Percentiles rank a stretch among this genome's conserved stretches.
Evolutionary conservation across 352 stramenopile genomes (phyloP).

Genomic region (Thraustochytrium striatum): DNA sequence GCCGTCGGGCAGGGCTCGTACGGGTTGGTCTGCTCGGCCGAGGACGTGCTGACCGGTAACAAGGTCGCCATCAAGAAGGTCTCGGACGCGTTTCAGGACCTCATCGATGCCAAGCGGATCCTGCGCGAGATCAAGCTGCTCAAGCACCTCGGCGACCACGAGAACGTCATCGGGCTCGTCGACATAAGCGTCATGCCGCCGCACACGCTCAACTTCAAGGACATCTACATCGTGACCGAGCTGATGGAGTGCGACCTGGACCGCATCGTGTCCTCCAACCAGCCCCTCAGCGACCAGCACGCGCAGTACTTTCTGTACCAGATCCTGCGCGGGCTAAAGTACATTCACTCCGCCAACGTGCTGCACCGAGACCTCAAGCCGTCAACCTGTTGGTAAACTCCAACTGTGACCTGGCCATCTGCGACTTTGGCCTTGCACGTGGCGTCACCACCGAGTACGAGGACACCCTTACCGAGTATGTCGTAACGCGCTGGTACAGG

Average conservation of each 20-base stretch:
- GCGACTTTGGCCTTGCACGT: constrained; percentile 83
- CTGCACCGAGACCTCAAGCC: constrained; percentile 93
- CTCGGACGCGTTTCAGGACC: constrained; percentile 81
- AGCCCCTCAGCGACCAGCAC: constrained; percentile 82
- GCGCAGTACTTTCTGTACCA: constrained; percentile 89
- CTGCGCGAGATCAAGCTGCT: constrained; percentile 86
- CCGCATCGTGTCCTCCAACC: constrained; percentile 89
- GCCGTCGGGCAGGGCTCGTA: constrained; percentile 39
- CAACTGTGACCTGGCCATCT: constrained; percentile 91
- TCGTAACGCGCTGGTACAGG: constrained; percentile 84
- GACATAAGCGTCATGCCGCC: constrained; percentile 89
- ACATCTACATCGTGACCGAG: constrained; percentile 96
- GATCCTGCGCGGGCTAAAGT: constrained; percentile 85
- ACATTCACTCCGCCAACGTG: constrained; percentile 85
- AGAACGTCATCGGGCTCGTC: constrained; percentile 92
- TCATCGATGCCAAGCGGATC: constrained; percentile 85
- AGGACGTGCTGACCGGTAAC: constrained; percentile 61
- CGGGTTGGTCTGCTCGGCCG: constrained; percentile 59
- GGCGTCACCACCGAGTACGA: constrained; percentile 73
- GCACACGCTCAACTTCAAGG: constrained; percentile 82
- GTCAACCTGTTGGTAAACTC: constrained; percentile 93
- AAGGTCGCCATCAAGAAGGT: constrained; percentile 89
- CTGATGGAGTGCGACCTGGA: constrained; percentile 97
- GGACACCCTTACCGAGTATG: constrained; percentile 75
- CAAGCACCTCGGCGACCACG: constrained; percentile 77